phyloP scores from a whole-genome alignment of 768 basidiomycete species.

The Inosperma sp. region DNA sequence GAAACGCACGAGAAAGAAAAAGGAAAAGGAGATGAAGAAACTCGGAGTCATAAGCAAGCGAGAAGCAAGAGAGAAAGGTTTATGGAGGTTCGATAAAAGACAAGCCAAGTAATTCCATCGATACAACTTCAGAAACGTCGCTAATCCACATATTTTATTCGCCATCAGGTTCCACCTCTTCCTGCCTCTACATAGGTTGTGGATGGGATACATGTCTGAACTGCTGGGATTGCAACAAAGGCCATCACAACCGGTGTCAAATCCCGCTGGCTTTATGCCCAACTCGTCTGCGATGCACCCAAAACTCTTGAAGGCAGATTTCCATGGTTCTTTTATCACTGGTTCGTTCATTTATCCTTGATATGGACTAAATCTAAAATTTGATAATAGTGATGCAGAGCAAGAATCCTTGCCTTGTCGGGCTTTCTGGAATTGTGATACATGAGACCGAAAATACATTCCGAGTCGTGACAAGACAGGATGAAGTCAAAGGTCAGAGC shows the following conservation, averaged over 20 bases:
- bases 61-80: constrained; percentile 50
- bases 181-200: constrained; percentile 71
- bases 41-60: constrained; percentile 46
- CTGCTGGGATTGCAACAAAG: constrained; percentile 54
- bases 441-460: constrained; percentile 90
- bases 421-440: constrained; percentile 75
- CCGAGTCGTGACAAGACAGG: constrained; percentile 66
- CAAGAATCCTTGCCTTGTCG: constrained; percentile 72
- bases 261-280: constrained; percentile 39
- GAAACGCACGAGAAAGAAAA: constrained; percentile 43
- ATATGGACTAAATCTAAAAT: background rate
- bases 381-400: constrained; percentile 57
- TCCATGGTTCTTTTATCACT: constrained; percentile 74
- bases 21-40: constrained; percentile 43
- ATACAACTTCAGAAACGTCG: background rate
- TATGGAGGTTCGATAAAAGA: constrained; percentile 60
- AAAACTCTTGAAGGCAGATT: constrained; percentile 86
- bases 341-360: constrained; percentile 41
- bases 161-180: constrained; percentile 61
- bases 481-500: constrained; percentile 63
- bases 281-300: constrained; percentile 62
- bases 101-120: constrained; percentile 47
- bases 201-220: constrained; percentile 90
- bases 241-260: constrained; percentile 24
- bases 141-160: too few species aligned